Percentiles rank a stretch among this genome's conserved stretches.
Conservation (phyloP, 2,329 filamentous ascomycete species). For the Blastomyces gilchristii region DNA sequence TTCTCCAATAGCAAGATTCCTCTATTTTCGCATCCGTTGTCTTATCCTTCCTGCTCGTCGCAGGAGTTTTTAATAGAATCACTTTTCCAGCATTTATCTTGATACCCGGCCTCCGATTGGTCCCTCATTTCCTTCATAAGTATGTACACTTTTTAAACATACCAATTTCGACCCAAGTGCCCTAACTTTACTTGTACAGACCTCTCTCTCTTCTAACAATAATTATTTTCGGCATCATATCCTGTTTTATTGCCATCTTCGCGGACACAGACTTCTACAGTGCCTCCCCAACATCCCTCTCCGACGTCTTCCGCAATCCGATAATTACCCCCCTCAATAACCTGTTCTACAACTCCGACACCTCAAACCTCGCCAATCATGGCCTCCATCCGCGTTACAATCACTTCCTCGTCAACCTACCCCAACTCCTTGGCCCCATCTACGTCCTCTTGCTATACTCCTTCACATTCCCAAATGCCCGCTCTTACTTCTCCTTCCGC, state of each 20-base stretch:
- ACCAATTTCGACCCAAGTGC: background rate
- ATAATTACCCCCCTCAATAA: conserved; percentile 71
- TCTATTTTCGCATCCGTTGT: conserved; percentile 65
- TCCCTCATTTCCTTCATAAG: conserved; percentile 78
- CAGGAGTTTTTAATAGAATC: conserved; percentile 91
- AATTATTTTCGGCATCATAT: conserved; percentile 54
- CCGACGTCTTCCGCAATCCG: conserved; percentile 44
- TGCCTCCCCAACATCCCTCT: conserved; percentile 27
- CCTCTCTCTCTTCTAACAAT: conserved; percentile 53
- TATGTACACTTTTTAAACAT: conserved; percentile 34
- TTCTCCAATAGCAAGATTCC: conserved; percentile 52
- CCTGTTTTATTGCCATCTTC: conserved; percentile 61
- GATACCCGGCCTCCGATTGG: conserved; percentile 68
- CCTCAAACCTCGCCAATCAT: conserved; percentile 62
- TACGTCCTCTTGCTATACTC: conserved; percentile 41
- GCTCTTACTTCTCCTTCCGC: conserved; percentile 25
- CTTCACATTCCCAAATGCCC: conserved; percentile 32
- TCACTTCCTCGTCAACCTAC: conserved; percentile 60
- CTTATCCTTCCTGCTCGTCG: conserved; percentile 69
- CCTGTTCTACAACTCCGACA: conserved; percentile 60
- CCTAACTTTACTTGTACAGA: conserved; percentile 27
- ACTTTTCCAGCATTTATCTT: conserved; percentile 91
- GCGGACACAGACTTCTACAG: conserved; percentile 79
- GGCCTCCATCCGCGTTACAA: conserved; percentile 72
- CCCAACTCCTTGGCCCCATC: conserved; percentile 62